Base-by-base conservation (phyloP, 139 green algal genomes). In the Picochlorum sp. region DNA sequence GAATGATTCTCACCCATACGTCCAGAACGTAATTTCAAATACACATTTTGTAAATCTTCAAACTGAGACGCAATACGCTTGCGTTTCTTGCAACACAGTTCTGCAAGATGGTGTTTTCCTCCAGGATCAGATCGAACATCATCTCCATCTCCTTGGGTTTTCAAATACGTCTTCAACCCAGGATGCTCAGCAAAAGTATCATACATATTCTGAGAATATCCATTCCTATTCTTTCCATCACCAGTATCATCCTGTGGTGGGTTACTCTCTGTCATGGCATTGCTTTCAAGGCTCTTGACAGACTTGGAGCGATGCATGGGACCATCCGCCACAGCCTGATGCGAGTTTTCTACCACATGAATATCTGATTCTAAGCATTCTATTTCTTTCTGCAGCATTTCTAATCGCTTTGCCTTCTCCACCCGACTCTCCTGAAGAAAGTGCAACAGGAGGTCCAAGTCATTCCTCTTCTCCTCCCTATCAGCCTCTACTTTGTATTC, bases 381-480 rank as follows among this genome's bases (percentile, higher is more conserved):
- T 61, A 91, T 72, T 69, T 89, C 78, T 59, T 71, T 64, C 26
- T 80, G 68, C 47, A 91, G 69, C 41, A 77, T 63, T 11, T 41
- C 30, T 52, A 85, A 68, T 49, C 75, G 64, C 28, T 56, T 44
- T 4, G 32, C 51, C 67, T 82, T 82, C 26, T 77, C 60, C 7
- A 73, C 20, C 68, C 74, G 77, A 72, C 54, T 56, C 32, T 16
- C 2, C 47, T 86, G 72, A 57, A 95, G 72, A 66, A 95, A 94
- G 24, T 85, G 75, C 45, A 88, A 77, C 57, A 95, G 72, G 62
- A 95, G 78, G 57, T 86, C 68, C 72, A 92, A 64, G 30, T 73
- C 72, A 56, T 60, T 78, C 15, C 73, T 72, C 2, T 67, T 64
- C 62, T 91, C 72, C 18, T 76, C 66, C 47, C 77, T 64, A 20